phyloP scores from a whole-genome alignment of 2,329 filamentous ascomycete species.

The Blumeriella jaapii region DNA sequence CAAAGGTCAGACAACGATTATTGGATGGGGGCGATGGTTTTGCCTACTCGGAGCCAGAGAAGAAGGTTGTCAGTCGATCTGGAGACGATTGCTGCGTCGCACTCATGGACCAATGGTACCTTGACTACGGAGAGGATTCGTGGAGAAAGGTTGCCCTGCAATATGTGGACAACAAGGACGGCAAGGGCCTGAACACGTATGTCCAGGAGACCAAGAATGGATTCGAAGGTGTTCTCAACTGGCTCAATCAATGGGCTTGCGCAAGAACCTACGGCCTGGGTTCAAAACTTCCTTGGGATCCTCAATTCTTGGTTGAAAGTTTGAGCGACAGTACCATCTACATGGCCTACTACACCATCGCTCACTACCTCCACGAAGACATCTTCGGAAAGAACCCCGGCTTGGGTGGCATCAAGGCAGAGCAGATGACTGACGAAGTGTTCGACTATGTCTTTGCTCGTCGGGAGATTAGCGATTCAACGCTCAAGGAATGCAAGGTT shows the following conservation, averaged over 20 bases:
- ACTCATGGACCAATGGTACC: conserved; percentile 92
- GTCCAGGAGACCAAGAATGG: conserved; percentile 63
- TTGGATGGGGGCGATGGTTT: conserved; percentile 73
- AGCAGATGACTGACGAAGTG: conserved; percentile 88
- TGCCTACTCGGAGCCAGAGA: conserved; percentile 86
- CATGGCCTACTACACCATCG: conserved; percentile 66
- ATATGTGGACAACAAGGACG: conserved; percentile 56
- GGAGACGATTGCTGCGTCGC: conserved; percentile 90
- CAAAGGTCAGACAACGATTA: conserved; percentile 68
- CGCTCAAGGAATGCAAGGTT: conserved; percentile 57
- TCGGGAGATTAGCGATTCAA: conserved; percentile 54
- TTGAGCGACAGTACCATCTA: conserved; percentile 90
- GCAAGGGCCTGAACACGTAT: conserved; percentile 67
- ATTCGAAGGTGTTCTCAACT: conserved; percentile 77
- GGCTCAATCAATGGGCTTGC: conserved; percentile 94
- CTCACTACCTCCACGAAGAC: conserved; percentile 64
- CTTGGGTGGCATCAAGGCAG: conserved; percentile 54
- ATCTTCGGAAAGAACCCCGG: conserved; percentile 71
- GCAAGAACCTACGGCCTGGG: conserved; percentile 85
- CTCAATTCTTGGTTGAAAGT: conserved; percentile 80
- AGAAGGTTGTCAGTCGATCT: conserved; percentile 76
- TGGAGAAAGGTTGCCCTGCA: conserved; percentile 71
- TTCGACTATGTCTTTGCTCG: conserved; percentile 94
- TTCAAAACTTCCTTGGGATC: conserved; percentile 90
- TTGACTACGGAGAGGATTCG: conserved; percentile 85